Base-by-base conservation (phyloP, 2,329 filamentous ascomycete genomes). In the Diaporthe ampelina region DNA sequence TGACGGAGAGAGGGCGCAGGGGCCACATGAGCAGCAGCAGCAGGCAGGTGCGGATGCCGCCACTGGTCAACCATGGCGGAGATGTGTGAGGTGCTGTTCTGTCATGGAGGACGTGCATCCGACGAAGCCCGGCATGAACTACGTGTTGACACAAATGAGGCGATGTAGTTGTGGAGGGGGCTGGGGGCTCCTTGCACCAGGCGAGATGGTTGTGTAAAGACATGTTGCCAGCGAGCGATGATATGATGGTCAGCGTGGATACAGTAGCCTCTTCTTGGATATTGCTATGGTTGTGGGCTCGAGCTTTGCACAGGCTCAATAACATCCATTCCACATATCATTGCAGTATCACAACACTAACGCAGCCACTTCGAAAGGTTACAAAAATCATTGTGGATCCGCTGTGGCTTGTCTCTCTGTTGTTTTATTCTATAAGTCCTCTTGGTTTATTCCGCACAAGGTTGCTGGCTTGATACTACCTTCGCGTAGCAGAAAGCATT, bases 21-120 rank as follows among this genome's bases (percentile, higher is more conserved):
- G 71, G 59, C 29, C 37, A 40, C 40, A 24, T 68, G 71, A 68
- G 69, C 58, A 73, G 48, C 43, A 67, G 43, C 61, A 68, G 57
- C 10, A 68, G 43, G 35, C 77, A 73, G 73, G 74, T 69, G 48
- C 86, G 88, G 80, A 91, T 21, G 48, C 45, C 88, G 83, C 82
- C 83, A 69, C 82, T 83, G 72, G 78, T 59, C 72, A 72, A 48
- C 48, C 70, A 54, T 86, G 85, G 82, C 83, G 88, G 70, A 83
- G 86, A 54, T 92, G 89, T 78, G 88, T 89, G 26, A 85, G 92
- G 52, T 94, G 92, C 80, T 87, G 90, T 58, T 86, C 89, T 65
- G 86, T 93, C n/a, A 93, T 93, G 86, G 91, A 92, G 78, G 91
- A 93, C 76, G 82, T 89, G 0, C 82, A 81, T 37, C 84, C 82